Evolutionary conservation across 2,329 filamentous ascomycete species (phyloP), one percentile per base, ranked within the genome.

Genomic region (Phaeomoniella chlamydospora): DNA sequence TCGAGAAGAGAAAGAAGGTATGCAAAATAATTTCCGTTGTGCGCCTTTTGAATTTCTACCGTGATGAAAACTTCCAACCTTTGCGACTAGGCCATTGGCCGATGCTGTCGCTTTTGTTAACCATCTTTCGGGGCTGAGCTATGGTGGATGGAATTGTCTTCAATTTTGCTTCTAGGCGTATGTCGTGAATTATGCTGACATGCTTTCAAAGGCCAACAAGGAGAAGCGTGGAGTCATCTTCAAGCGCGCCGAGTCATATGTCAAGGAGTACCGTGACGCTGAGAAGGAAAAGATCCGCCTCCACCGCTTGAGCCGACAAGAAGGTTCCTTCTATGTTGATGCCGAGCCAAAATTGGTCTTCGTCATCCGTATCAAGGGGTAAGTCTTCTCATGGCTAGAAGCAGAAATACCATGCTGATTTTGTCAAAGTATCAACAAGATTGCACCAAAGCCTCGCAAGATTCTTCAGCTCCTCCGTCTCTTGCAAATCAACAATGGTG

Each of bases 401-500:
- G 11, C 34, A 35, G 36, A 15, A 15, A 31, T 5, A 15, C 13
- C 12, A 2, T 18, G 19, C 39, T 48, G 34, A 45, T 45, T 37
- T 15, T 3, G 17, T n/a, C 10, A 33, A 45, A 80, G 88, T 93
- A 96, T 98, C 86, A 96, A 96, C 84, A 98, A 98, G 83, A 96
- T 98, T 57, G 79, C 92, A 62, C 90, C 90, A 55, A 96, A 98
- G 83, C 92, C 92, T 68, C 87, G 90, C 76, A 98, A 98, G 80
- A 96, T 94, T 60, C 79, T 98, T 55, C 90, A 98, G 72, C 84
- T 98, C 44, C 87, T 98, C 64, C 88, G 90, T 74, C 85, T 98
- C 50, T 80, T 98, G 57, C 90, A 98, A 75, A 98, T 98, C 82
- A 98, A 98, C 84, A 96, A 94, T 67, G 90, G 88, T 67, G 85